A percentile compares a stretch with the other conserved stretches of the same genome.
phyloP scores from a whole-genome alignment of 495 filamentous ascomycete genomes.

The Talaromyces thailandensis region DNA sequence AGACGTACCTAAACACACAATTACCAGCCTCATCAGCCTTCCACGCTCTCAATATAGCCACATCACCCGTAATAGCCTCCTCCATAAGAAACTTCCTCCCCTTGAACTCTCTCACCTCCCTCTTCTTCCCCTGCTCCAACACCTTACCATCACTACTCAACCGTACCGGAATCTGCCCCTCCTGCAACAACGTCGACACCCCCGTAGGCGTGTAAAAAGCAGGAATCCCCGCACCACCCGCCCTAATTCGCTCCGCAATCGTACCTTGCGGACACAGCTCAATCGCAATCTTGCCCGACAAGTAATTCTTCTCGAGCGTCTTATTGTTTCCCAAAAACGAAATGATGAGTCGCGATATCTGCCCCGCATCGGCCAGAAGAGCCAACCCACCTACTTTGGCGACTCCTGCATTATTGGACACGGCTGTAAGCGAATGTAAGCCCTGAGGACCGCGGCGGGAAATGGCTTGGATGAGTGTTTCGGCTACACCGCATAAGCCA shows the following conservation, averaged over 20 bases:
- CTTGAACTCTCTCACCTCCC: constrained; percentile 77
- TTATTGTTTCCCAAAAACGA: constrained; percentile 89
- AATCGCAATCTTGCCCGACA: constrained; percentile 72
- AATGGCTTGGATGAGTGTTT: constrained; percentile 76
- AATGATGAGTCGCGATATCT: constrained; percentile 76
- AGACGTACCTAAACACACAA: constrained; percentile 69
- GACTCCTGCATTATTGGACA: constrained; percentile 87
- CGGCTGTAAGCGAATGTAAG: constrained; percentile 68
- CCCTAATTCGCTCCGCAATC: constrained; percentile 73
- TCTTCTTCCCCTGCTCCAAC: constrained; percentile 57
- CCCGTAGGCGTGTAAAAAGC: constrained; percentile 89
- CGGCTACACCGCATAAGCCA: constrained; percentile 83
- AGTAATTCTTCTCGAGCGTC: constrained; percentile 73
- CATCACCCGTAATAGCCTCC: constrained; percentile 74
- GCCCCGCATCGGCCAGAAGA: constrained; percentile 64
- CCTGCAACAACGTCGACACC: constrained; percentile 74
- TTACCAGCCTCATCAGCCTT: constrained; percentile 83
- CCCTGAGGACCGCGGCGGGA: constrained; percentile 53
- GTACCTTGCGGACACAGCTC: constrained; percentile 89
- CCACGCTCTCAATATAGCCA: constrained; percentile 81
- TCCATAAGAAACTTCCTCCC: constrained; percentile 83
- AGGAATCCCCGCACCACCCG: constrained; percentile 79
- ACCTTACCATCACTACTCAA: constrained; percentile 72
- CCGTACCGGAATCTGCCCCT: constrained; percentile 69
- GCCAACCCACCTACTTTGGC: constrained; percentile 68